Base-by-base conservation (phyloP, 2,329 filamentous ascomycete species). In the Epichloe sylvatica region DNA sequence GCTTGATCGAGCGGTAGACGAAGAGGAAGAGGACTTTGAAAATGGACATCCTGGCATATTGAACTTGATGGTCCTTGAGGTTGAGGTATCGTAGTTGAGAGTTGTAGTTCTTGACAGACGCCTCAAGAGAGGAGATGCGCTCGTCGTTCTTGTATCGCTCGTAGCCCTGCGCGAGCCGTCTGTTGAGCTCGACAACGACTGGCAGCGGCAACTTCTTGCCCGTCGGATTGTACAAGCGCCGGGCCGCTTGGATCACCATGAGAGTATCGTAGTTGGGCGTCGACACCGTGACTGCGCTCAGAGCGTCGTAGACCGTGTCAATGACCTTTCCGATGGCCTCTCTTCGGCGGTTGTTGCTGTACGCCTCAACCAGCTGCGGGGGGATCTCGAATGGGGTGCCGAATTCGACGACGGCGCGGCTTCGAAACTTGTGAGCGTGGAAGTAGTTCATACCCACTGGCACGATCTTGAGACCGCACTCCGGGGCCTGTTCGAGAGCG, bases 361-460 rank as follows among this genome's bases (percentile, higher is more conserved):
- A 97, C 67, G 88, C 81, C 54, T 90, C 77, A 5, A 96, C 87
- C 35, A 96, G 70, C 60, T 94, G 85, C 19, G 73, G 72, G 73
- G 72, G 89, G 84, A 97, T 81, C 56, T 94, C 86, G 54, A 97
- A 83, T 0, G 92, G 89, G 25, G 80, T 83, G 8, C 92, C 92
- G 59, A 97, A 98, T 63, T 98, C 92, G 52, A 97, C 83, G 4
- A 98, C 91, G 36, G 91, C 92, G 63, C 92, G 80, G 55, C 91
- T 97, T 43, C 91, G 84, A 68, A 98, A 98, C 66, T 97, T 98
- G 75, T 98, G 91, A 0, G 91, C 86, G 67, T 97, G 91, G 70
- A 98, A 98, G 68, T 98, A 98, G 68, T 98, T 98, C 91, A 98
- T 96, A 59, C 91, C 91, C 47, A 92, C 90, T 3, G 92, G 92